Conservation (phyloP, 2,329 filamentous ascomycete species). For the Monosporascus sp. region DNA sequence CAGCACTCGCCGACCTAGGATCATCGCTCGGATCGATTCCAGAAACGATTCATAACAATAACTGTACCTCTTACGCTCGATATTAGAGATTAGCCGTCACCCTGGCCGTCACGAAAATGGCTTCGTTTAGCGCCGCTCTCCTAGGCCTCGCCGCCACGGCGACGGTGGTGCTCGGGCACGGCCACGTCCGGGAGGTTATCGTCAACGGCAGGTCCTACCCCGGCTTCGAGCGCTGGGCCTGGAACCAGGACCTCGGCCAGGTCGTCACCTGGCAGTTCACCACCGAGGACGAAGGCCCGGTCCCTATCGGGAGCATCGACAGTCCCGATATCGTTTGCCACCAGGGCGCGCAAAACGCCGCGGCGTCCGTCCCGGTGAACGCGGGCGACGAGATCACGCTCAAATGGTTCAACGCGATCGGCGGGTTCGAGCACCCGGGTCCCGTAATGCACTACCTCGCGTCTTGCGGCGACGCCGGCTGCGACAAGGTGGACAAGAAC, state of each 20-base stretch:
- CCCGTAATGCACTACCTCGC: constrained; percentile 31
- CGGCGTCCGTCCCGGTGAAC: constrained; percentile 11
- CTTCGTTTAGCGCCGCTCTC: constrained; percentile 6
- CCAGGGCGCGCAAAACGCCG: constrained; percentile 9
- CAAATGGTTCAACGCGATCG: constrained; percentile 19
- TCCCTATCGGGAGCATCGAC: constrained; percentile 7
- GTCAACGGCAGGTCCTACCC: constrained; percentile 12
- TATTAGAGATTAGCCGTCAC: too few relatives aligned
- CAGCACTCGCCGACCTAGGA: too few relatives aligned
- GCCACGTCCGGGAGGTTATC: constrained; percentile 15
- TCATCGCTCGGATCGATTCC: too few relatives aligned
- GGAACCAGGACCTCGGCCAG: constrained; percentile 15
- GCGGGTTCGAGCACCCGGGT: constrained; percentile 19
- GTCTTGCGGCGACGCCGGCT: constrained; percentile 26
- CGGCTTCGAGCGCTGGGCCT: constrained; percentile 29
- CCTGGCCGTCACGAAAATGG: constrained; percentile 3
- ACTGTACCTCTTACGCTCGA: too few relatives aligned
- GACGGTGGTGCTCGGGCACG: constrained; percentile 10
- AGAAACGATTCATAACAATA: too few relatives aligned
- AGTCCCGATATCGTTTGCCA: constrained; percentile 15
- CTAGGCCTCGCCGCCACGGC: constrained; percentile 6
- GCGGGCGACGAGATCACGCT: constrained; percentile 23
- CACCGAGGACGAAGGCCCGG: constrained; percentile 17
- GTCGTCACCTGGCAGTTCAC: constrained; percentile 19
- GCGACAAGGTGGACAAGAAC: constrained; percentile 25